Evolutionary conservation across 805 yeast species (phyloP).

Genomic region (Nakazawaea wyomingensis): DNA sequence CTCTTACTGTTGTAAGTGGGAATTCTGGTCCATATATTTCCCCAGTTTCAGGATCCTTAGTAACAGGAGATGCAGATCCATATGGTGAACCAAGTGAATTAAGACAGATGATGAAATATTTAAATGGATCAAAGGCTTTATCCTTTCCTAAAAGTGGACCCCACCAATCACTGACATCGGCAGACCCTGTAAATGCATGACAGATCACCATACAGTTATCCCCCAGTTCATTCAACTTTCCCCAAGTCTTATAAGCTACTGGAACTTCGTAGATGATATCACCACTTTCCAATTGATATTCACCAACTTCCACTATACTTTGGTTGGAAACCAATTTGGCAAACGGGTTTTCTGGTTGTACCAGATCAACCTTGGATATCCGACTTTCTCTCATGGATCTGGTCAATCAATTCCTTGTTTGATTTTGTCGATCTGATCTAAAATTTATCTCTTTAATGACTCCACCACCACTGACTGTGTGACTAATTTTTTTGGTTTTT

Average conservation of each 20-base stretch:
- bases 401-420: too few relatives aligned
- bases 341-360: conserved; percentile 61
- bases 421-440: background rate
- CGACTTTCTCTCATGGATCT: background rate
- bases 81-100: conserved; percentile 96
- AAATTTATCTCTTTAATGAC: background rate
- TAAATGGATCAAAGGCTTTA: conserved; percentile 85
- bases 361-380: conserved; percentile 32
- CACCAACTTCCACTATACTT: conserved; percentile 71
- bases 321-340: conserved; percentile 70
- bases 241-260: conserved; percentile 96
- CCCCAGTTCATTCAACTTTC: conserved; percentile 61
- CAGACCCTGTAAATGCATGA: conserved; percentile 93
- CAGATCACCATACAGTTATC: conserved; percentile 86
- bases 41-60: conserved; percentile 72
- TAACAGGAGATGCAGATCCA: conserved; percentile 90
- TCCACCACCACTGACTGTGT: background rate
- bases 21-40: conserved; percentile 88
- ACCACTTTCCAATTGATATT: conserved; percentile 75
- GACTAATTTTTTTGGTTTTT: too few relatives aligned
- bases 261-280: conserved; percentile 70
- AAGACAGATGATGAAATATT: conserved; percentile 80
- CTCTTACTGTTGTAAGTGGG: conserved; percentile 90
- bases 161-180: conserved; percentile 99
- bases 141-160: conserved; percentile 87